Evolutionary conservation across 148 eudicot species (phyloP).

Genomic region (Mesembryanthemum crystallinum): DNA sequence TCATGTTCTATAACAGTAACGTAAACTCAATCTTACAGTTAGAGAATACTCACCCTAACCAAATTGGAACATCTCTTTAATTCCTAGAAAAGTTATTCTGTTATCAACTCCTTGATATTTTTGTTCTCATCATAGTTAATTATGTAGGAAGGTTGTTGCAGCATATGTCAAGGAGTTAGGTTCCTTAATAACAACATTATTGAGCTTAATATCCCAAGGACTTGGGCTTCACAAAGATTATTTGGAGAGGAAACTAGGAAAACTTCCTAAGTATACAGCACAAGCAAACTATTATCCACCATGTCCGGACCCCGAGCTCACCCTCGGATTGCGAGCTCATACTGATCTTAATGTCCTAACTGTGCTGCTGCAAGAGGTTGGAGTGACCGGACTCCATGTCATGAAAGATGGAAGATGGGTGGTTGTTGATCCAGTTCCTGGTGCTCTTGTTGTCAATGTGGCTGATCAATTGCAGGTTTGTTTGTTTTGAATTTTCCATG

Average conservation of each 20-base stretch:
- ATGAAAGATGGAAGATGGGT: slow-evolving; percentile 33
- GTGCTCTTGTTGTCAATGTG: slow-evolving; percentile 32
- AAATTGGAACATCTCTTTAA: no score
- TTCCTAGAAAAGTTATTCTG: no score
- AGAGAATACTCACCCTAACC: no score
- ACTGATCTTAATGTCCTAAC: slow-evolving; percentile 32
- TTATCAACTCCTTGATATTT: no score
- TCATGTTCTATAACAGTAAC: no score
- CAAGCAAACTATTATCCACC: slow-evolving; percentile 49
- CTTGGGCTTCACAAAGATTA: slow-evolving; percentile 32
- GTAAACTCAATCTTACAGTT: no score
- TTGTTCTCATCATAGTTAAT: no score
- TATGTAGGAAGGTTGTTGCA: slow-evolving; percentile 12
- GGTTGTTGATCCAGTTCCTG: slow-evolving; percentile 27
- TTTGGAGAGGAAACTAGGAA: slow-evolving; percentile 20
- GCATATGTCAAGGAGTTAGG: slow-evolving; percentile 20
- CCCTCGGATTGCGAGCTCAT: slow-evolving; percentile 27
- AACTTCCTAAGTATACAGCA: slow-evolving; percentile 15
- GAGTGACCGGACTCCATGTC: slow-evolving; percentile 34
- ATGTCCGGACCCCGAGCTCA: slow-evolving; percentile 37
- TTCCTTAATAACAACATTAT: slow-evolving; percentile 6
- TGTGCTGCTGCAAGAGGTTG: slow-evolving; percentile 25
- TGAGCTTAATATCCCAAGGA: slow-evolving; percentile 34
- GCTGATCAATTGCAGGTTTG: slow-evolving; percentile 39
- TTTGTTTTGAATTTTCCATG: no score